Evolutionary conservation across 768 basidiomycete genomes (phyloP).

Genomic region (Mycena venus): DNA sequence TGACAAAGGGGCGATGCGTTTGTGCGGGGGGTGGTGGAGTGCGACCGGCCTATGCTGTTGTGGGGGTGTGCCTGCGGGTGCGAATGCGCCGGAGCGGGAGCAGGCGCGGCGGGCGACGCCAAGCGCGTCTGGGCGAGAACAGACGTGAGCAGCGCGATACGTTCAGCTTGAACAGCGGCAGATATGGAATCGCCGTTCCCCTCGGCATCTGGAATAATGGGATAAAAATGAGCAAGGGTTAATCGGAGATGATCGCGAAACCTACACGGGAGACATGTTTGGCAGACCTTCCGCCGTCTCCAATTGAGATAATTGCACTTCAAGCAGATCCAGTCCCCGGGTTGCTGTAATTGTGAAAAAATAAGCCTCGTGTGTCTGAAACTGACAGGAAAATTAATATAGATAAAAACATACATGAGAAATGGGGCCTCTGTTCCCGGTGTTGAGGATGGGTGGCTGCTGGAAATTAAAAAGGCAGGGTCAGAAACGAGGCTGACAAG

Average conservation of each 20-base stretch:
- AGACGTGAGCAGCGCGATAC: constrained; percentile 83
- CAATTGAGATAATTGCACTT: constrained; percentile 92
- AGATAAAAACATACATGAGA: constrained; percentile 73
- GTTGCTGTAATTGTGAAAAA: constrained; percentile 62
- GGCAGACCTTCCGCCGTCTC: constrained; percentile 90
- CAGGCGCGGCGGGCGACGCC: constrained; percentile 38
- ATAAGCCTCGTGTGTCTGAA: constrained; percentile 15
- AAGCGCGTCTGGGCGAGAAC: constrained; percentile 71
- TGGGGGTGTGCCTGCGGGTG: constrained; percentile 32
- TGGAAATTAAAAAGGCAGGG: constrained; percentile 39
- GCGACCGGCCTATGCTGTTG: constrained; percentile 49
- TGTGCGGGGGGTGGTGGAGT: constrained; percentile 63
- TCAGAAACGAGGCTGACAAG: constrained; percentile 27
- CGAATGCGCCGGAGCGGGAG: constrained; percentile 26
- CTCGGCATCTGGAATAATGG: constrained; percentile 73
- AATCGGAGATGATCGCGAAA: constrained; percentile 32
- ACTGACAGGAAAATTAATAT: neutral
- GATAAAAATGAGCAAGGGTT: constrained; percentile 13
- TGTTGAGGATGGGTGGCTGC: constrained; percentile 91
- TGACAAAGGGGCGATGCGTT: constrained; percentile 54
- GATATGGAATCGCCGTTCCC: constrained; percentile 92
- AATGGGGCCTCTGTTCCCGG: constrained; percentile 89
- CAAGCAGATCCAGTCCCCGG: constrained; percentile 85
- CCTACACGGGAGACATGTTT: constrained; percentile 88
- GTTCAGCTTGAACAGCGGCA: constrained; percentile 86